Percentiles rank a stretch among this genome's conserved stretches.
phyloP scores from a whole-genome alignment of 2,329 filamentous ascomycete genomes.

The Phyllosticta citrichinensis region DNA sequence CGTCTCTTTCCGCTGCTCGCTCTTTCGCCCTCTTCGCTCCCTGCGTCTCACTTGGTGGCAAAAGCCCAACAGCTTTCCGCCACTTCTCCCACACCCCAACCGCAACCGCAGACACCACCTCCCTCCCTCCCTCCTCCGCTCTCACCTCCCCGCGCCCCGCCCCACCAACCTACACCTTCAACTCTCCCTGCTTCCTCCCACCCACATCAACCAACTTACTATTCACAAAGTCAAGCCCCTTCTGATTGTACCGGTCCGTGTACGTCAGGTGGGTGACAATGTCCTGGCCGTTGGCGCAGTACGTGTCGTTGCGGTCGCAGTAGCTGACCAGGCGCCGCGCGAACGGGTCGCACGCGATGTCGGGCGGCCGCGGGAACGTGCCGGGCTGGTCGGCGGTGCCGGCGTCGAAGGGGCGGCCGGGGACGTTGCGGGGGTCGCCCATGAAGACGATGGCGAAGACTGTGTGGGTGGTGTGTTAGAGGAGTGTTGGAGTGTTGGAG shows the following conservation, averaged over 20 bases:
- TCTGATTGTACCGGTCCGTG: neutral
- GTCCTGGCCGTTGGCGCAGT: neutral
- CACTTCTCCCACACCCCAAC: too few species aligned
- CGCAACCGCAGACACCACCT: neutral
- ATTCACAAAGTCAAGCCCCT: conserved; percentile 3
- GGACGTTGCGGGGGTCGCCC: conserved; percentile 2
- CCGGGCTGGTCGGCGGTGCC: neutral
- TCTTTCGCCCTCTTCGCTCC: too few species aligned
- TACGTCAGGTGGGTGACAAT: neutral
- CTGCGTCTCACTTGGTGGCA: too few species aligned
- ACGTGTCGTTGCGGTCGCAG: conserved; percentile 1
- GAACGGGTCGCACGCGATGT: conserved; percentile 2
- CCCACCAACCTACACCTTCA: neutral
- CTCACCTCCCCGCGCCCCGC: neutral
- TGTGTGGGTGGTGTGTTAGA: neutral
- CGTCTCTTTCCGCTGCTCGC: too few species aligned
- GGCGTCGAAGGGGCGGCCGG: neutral
- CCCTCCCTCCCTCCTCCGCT: neutral
- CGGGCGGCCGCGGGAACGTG: neutral
- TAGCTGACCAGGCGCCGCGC: neutral
- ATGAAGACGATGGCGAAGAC: neutral
- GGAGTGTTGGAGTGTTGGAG: too few species aligned
- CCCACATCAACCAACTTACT: neutral
- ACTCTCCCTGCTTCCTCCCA: neutral
- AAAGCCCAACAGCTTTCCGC: too few species aligned